These are phyloP conservation scores for Neurospora tetraspora DNA, from an alignment of 495 filamentous ascomycete genomes.

Conservation along the genomic window DNA sequence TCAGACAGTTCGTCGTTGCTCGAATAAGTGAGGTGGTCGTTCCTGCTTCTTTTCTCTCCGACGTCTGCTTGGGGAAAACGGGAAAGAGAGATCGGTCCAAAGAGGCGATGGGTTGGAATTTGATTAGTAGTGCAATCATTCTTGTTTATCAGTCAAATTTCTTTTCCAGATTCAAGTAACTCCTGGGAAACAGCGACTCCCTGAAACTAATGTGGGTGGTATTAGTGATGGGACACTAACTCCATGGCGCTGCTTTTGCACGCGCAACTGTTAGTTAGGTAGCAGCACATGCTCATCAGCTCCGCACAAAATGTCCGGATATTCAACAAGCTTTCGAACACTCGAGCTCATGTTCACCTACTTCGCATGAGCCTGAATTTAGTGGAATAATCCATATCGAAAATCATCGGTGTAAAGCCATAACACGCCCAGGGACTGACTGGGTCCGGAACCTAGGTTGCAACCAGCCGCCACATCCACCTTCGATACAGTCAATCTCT, in stretches of 20 bases:
- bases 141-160: not conserved
- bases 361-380: not conserved
- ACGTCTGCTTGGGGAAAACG: not conserved
- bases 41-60: not conserved
- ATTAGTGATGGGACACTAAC: not conserved
- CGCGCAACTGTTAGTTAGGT: not conserved
- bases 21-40: not conserved
- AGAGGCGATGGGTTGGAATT: not conserved
- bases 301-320: not conserved
- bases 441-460: not conserved
- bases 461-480: not conserved
- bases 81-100: not conserved
- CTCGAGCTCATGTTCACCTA: not conserved
- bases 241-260: not conserved
- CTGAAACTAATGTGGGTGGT: not conserved
- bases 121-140: not conserved
- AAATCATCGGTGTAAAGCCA: not conserved
- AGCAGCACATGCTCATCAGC: not conserved
- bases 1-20: not conserved
- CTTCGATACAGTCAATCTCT: too few species aligned
- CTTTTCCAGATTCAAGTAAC: not conserved
- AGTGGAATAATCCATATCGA: not conserved
- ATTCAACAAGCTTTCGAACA: not conserved
- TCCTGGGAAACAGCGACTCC: not conserved
- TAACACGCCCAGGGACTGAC: not conserved